A percentile compares a stretch with the other conserved stretches of the same genome.
phyloP scores from a whole-genome alignment of 345 rosid genomes.

The Draba incana region DNA sequence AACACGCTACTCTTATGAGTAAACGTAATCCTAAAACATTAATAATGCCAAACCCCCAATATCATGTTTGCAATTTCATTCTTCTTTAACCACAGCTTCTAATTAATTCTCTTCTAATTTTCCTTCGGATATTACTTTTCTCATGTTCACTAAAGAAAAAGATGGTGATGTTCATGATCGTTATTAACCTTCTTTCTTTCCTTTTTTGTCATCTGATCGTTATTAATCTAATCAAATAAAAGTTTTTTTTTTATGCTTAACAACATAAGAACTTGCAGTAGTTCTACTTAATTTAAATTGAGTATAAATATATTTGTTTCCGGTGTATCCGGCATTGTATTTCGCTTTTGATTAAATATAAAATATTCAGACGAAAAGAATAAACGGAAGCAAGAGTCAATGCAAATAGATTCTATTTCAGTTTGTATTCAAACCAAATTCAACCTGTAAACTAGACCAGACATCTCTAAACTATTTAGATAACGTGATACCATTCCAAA shows the following conservation, averaged over 20 bases:
- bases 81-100: conserved; percentile 21
- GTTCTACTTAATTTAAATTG: no score
- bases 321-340: no score
- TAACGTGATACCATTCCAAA: conserved; percentile 11
- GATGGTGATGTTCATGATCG: conserved; percentile 23
- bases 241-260: not conserved
- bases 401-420: not conserved
- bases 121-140: conserved; percentile 15
- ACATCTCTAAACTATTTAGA: conserved; percentile 8
- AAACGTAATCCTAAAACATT: conserved; percentile 11
- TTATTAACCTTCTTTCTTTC: not conserved
- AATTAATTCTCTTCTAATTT: conserved; percentile 14
- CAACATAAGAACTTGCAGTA: no score
- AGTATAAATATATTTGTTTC: no score
- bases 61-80: conserved; percentile 28
- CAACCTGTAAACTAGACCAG: conserved; percentile 18
- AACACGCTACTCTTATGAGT: conserved; percentile 37
- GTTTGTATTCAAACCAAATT: conserved; percentile 27
- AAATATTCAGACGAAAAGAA: no score
- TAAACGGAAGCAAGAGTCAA: not conserved
- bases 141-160: conserved; percentile 5
- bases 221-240: not conserved
- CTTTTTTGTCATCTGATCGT: not conserved
- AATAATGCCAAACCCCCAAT: conserved; percentile 12
- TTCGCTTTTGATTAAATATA: no score